Conservation (phyloP, 495 filamentous ascomycete species). For the Tuber indicum region DNA sequence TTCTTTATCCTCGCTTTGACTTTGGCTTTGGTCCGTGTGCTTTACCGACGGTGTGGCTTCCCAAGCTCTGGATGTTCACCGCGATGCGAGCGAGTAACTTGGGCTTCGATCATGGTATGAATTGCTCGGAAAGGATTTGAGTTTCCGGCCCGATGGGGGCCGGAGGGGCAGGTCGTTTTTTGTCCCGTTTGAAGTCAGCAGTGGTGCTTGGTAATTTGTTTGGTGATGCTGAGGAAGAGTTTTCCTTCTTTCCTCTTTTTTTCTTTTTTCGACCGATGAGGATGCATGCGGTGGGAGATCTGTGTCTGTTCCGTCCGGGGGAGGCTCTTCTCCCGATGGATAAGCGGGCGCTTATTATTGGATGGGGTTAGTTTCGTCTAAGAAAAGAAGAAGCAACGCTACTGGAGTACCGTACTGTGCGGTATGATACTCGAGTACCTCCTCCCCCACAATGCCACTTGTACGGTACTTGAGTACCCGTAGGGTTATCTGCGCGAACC, state of each 20-base stretch:
- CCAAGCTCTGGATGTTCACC: neutral
- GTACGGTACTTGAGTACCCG: too few relatives aligned
- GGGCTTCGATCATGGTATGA: neutral
- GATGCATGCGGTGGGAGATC: neutral
- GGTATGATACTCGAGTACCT: neutral
- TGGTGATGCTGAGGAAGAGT: neutral
- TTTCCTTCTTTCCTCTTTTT: neutral
- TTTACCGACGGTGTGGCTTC: neutral
- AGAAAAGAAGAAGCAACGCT: neutral
- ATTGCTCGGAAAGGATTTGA: neutral
- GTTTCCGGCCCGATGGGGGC: neutral
- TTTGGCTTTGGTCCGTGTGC: neutral
- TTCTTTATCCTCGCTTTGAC: neutral
- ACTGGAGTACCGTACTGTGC: neutral
- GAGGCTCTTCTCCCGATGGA: neutral
- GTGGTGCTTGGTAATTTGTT: neutral
- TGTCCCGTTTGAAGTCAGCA: neutral
- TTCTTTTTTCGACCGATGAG: neutral
- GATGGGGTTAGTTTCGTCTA: neutral
- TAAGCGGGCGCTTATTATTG: neutral
- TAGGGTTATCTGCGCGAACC: neutral
- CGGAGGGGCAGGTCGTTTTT: neutral
- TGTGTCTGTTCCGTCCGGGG: neutral
- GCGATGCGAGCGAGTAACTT: neutral
- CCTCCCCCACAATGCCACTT: too few relatives aligned